Evolutionary conservation across 495 filamentous ascomycete genomes (phyloP).

Genomic region (Rhypophila decipiens): DNA sequence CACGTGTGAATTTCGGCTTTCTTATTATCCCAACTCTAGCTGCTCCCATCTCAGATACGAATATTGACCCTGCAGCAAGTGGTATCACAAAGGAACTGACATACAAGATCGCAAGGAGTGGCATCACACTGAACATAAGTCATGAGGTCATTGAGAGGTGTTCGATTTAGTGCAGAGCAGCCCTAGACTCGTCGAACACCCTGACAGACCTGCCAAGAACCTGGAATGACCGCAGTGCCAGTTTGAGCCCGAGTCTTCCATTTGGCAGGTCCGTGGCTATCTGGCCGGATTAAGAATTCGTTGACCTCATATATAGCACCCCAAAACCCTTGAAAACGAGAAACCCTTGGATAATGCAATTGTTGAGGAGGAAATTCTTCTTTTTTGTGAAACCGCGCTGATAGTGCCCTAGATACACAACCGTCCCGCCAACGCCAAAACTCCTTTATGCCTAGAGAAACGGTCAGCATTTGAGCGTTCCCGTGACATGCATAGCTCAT

Average conservation of each 20-base stretch:
- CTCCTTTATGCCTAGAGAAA: constrained; percentile 18
- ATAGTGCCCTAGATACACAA: constrained; percentile 27
- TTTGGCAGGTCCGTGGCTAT: constrained; percentile 31
- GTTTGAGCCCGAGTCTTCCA: constrained; percentile 27
- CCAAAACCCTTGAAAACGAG: constrained; percentile 29
- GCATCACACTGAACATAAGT: neutral
- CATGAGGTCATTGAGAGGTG: neutral
- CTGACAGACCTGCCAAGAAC: constrained; percentile 1
- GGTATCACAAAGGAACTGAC: no score
- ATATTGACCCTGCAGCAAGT: no score
- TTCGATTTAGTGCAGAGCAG: constrained; percentile 1
- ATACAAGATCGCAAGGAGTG: no score
- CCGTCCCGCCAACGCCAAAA: constrained; percentile 17
- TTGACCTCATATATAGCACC: constrained; percentile 32
- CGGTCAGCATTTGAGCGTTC: constrained; percentile 16
- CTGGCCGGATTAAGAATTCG: constrained; percentile 28
- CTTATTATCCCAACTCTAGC: no score
- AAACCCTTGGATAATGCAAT: constrained; percentile 32
- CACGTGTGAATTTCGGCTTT: no score
- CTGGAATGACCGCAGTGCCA: constrained; percentile 10
- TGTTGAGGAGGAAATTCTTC: constrained; percentile 25
- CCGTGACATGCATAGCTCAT: neutral
- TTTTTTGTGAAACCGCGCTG: constrained; percentile 28
- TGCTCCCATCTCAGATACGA: no score
- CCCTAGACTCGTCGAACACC: neutral